phyloP scores from a whole-genome alignment of 208 protist genomes.

The Phytomonas serpens region DNA sequence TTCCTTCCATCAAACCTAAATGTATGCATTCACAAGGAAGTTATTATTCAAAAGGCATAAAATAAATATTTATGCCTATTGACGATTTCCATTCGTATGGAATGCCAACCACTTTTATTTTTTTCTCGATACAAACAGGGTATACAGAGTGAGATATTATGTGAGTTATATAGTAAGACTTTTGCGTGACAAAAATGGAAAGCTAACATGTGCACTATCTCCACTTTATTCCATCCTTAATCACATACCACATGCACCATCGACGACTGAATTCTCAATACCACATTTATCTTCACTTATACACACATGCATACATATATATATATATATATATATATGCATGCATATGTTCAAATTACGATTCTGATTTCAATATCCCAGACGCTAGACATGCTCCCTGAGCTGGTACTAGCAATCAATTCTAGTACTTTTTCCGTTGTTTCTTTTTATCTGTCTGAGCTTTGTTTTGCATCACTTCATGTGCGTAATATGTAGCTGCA shows the following conservation, averaged over 20 bases:
- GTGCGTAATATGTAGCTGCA: constrained; percentile 40
- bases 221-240: neutral
- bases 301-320: constrained; percentile 1
- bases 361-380: neutral
- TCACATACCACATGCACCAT: neutral
- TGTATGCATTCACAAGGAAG: neutral
- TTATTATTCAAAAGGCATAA: neutral
- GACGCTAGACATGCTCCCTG: neutral
- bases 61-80: neutral
- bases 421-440: constrained; percentile 29
- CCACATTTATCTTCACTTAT: neutral
- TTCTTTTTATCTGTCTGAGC: constrained; percentile 29
- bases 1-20: constrained; percentile 1
- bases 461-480: constrained; percentile 53
- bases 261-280: neutral
- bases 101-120: neutral
- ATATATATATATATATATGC: constrained; percentile 13
- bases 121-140: neutral
- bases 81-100: neutral
- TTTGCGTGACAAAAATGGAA: constrained; percentile 1
- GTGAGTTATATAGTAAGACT: neutral
- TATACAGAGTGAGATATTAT: neutral
- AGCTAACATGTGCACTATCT: neutral
- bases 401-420: neutral
- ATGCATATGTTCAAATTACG: constrained; percentile 1